A percentile compares a stretch with the other conserved stretches of the same genome.
phyloP scores from a whole-genome alignment of 2,329 filamentous ascomycete genomes.

The Diaporthe sp. region DNA sequence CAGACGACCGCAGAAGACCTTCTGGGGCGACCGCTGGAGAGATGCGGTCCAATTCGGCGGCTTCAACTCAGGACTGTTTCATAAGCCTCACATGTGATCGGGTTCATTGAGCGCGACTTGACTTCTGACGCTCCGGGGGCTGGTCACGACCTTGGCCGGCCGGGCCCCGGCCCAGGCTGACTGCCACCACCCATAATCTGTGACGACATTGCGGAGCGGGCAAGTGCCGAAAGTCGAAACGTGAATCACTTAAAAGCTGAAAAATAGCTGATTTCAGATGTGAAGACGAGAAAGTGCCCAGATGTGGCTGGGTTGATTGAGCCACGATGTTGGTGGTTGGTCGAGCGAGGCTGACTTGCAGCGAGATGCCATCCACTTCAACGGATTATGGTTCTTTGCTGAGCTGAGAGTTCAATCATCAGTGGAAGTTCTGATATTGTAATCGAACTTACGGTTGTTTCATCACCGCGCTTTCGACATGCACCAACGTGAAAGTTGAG shows the following conservation, averaged over 20 bases:
- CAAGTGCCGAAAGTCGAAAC: not conserved
- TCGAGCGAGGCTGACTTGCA: not conserved
- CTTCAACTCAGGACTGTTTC: not conserved
- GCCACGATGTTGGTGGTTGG: not conserved
- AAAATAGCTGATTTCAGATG: not conserved
- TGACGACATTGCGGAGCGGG: not conserved
- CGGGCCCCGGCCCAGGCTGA: not conserved
- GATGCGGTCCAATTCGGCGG: not conserved
- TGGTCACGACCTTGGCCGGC: slow-evolving; percentile 7
- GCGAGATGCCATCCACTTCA: not conserved
- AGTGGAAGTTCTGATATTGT: not conserved
- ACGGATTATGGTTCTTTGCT: not conserved
- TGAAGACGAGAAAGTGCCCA: not conserved
- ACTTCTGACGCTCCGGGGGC: not conserved
- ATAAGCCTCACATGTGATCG: slow-evolving; percentile 1
- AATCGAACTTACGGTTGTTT: not conserved
- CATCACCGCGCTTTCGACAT: too few relatives aligned
- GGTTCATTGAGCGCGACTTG: not conserved
- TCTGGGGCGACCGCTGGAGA: not conserved
- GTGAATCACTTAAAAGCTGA: not conserved
- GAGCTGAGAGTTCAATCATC: not conserved
- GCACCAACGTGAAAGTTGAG: not conserved
- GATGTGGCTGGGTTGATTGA: not conserved
- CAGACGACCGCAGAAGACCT: not conserved
- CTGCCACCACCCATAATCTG: slow-evolving; percentile 3